Evolutionary conservation across 2,329 filamentous ascomycete species (phyloP), one percentile per base, ranked within the genome.

Genomic region (Pseudocercospora vitis): DNA sequence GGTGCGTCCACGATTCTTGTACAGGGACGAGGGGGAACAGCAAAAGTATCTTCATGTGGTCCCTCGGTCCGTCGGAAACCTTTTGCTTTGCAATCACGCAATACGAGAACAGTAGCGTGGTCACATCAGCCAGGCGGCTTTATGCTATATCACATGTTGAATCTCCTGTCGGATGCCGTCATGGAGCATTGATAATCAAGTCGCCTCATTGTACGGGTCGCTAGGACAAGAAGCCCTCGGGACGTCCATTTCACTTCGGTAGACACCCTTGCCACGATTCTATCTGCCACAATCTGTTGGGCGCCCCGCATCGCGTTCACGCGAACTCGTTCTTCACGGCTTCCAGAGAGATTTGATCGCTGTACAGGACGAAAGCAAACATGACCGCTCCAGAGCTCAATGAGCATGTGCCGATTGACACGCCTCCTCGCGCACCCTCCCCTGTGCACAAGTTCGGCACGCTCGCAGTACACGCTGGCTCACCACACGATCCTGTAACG

Each of bases 381-480:
- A 67, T 67, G 65, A 60, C 63, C 9, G 56, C 59, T 50, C 32
- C 53, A 16, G 52, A 57, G 35, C 31, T 50, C 16, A 55, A 60
- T 39, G 57, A 60, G 35, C 60, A 63, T 52, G 60, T 48, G 18
- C 76, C 82, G 49, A 85, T 89, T 67, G 81, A 86, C 65, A 91
- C 88, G 53, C 88, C 88, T 60, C 85, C 87, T 47, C 81, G 86
- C 59, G 83, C 86, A 44, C 82, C 85, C 31, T 86, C 88, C 39
- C 88, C 89, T 60, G 80, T 86, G 53, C 86, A 90, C 71, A 80
- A 83, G 59, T 97, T 99, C 74, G 94, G 90, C 57, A 99, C 94
- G 44, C 82, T 95, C 58, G 94, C 94, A 53, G 94, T 99, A 16
- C 94, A 99, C 74, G 91, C 92, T 59, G 94, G 94, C 57, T 83